Base-by-base conservation (phyloP, 73 alveolate genomes). In the Paramecium biaurelia region DNA sequence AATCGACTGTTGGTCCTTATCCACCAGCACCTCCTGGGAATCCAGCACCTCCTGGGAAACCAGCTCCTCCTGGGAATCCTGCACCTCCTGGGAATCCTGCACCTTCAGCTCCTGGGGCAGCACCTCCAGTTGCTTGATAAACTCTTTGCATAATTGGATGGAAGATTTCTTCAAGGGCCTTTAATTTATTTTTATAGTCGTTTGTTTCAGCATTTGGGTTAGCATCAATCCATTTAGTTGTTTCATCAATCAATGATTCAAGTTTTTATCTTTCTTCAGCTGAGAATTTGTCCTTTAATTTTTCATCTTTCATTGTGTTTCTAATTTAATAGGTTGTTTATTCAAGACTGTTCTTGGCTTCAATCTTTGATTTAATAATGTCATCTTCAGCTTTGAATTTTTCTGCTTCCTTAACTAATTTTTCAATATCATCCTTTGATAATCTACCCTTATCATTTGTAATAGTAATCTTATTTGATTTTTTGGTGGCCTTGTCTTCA, bases 401-500 rank as follows among this genome's bases (percentile, higher is more conserved):
- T 85, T 97, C 98, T 57, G 99, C 99, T 42, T 97, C 98, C 90
- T 92, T 93, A 56, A 96, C 96, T 90, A 97, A 88, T 57, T 92
- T 92, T 85, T 97, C 98, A 45, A 97, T 97, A 43, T 97, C 99
- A 20, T 97, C 97, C 79, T 97, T 93, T 45, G 98, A 85, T 34
- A 97, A 90, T 68, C 99, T 95, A 37, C 98, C 98, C 95, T 97
- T 96, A 86, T 97, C 99, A 93, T 97, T 97, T 87, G 99, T 96
- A 95, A 98, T 98, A 86, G 99, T 97, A 96, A 98, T 97, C 90
- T 94, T 93, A 93, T 96, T 98, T 41, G 95, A 70, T 93, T 96
- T 96, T 76, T 99, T 99, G 5, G 99, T 97, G 21, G 99, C 99
- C 94, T 97, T 98, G 92, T 98, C 99, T 56, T 95, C 96, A 38